A percentile compares a stretch with the other conserved stretches of the same genome.
These are phyloP conservation scores for Kwoniella sp. DNA, from an alignment of 768 basidiomycete genomes.

Conservation along the genomic window DNA sequence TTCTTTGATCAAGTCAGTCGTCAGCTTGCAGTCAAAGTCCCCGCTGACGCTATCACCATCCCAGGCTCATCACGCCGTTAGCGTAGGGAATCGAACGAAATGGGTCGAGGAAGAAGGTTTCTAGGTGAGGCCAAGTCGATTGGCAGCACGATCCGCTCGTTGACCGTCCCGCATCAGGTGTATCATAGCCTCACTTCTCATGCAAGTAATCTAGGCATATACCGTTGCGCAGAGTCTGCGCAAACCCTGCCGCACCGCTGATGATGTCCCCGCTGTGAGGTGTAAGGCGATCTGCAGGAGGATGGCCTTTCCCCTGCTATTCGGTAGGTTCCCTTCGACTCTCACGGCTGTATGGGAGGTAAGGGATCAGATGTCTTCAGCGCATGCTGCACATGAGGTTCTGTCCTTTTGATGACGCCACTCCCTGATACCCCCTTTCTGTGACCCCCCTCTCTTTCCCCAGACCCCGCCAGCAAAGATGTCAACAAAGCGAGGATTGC, in stretches of 20 bases:
- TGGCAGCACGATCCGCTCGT: not conserved
- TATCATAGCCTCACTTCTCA: conserved; percentile 20
- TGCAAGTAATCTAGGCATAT: conserved; percentile 7
- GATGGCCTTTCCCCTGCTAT: not conserved
- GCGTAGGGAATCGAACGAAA: conserved; percentile 57
- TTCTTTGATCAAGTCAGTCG: conserved; percentile 83
- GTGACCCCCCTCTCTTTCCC: not conserved
- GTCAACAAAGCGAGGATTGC: conserved; percentile 40
- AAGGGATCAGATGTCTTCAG: no score
- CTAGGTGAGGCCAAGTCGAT: no score
- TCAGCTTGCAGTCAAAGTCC: no score
- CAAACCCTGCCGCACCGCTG: no score
- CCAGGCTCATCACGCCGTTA: conserved; percentile 86
- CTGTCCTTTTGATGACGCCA: no score
- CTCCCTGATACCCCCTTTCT: not conserved
- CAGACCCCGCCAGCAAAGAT: conserved; percentile 33
- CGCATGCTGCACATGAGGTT: no score
- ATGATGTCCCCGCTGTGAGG: no score
- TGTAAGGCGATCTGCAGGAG: no score
- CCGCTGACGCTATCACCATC: not conserved
- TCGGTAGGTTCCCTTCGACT: not conserved
- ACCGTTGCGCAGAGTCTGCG: not conserved
- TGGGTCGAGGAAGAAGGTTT: not conserved
- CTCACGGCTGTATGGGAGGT: not conserved
- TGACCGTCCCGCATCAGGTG: not conserved